A percentile compares a stretch with the other conserved stretches of the same genome.
Conservation (phyloP, 257 asterid genomes). For the Fraxinus cuspidata region DNA sequence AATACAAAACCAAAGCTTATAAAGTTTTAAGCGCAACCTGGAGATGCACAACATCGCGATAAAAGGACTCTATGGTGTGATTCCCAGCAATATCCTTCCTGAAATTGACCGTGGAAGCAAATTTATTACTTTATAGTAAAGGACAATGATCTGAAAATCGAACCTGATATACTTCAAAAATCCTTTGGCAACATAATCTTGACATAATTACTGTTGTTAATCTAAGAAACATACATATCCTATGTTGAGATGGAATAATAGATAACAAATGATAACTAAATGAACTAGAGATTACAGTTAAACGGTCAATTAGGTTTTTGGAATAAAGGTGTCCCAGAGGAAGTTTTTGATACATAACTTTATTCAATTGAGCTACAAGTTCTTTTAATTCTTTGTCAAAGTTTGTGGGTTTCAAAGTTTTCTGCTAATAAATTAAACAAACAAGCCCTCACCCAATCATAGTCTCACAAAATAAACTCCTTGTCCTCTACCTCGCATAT, state of each 20-base stretch:
- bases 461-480: neutral
- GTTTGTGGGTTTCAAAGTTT: neutral
- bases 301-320: neutral
- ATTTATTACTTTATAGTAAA: constrained; percentile 16
- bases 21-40: constrained; percentile 56
- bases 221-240: neutral
- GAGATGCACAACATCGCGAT: constrained; percentile 72
- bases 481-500: constrained; percentile 1
- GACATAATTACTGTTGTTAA: neutral
- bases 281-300: neutral
- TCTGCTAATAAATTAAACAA: too few species aligned
- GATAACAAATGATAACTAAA: neutral
- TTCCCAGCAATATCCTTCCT: constrained; percentile 83
- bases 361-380: neutral
- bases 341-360: neutral
- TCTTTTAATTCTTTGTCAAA: neutral
- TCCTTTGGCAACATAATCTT: neutral
- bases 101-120: constrained; percentile 34
- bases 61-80: constrained; percentile 61
- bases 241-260: neutral
- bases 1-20: constrained; percentile 19
- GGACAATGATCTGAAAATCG: neutral
- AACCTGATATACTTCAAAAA: neutral
- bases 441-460: neutral
- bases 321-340: neutral